Evolutionary conservation across 2,329 filamentous ascomycete species (phyloP).

Genomic region (Pseudocercospora macadamiae): DNA sequence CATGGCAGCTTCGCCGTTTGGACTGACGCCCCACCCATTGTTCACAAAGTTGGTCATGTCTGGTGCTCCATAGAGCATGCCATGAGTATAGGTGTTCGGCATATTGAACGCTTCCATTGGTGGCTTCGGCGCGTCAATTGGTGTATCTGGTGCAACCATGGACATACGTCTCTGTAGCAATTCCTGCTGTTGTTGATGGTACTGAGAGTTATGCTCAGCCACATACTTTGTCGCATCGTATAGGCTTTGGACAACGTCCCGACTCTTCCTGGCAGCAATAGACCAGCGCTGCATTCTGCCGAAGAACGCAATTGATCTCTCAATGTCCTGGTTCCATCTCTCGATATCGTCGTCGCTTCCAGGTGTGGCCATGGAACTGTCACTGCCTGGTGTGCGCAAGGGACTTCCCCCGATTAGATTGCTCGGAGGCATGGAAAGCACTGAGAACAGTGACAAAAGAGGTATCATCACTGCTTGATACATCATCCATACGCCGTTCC

Average conservation of each 20-base stretch:
- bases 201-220: conserved; percentile 31
- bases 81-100: not conserved
- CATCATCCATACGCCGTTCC: conserved; percentile 81
- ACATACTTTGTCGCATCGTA: conserved; percentile 44
- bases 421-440: conserved; percentile 23
- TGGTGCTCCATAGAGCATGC: not conserved
- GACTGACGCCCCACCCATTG: conserved; percentile 12
- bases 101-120: not conserved
- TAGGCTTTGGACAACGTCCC: conserved; percentile 46
- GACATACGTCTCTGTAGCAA: conserved; percentile 15
- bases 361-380: conserved; percentile 26
- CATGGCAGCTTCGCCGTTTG: conserved; percentile 18
- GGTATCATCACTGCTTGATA: conserved; percentile 82
- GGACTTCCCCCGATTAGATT: conserved; percentile 47
- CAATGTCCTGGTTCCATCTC: conserved; percentile 47
- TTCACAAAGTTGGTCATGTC: conserved; percentile 9
- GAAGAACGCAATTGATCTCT: conserved; percentile 48
- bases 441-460: conserved; percentile 68
- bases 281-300: conserved; percentile 48
- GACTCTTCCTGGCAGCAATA: conserved; percentile 49
- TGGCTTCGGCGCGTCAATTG: not conserved
- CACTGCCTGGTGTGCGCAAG: conserved; percentile 49
- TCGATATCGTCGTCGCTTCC: conserved; percentile 38
- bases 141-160: not conserved
- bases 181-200: conserved; percentile 28